Base-by-base conservation (phyloP, 208 protist genomes). In the Lotmaria passim region DNA sequence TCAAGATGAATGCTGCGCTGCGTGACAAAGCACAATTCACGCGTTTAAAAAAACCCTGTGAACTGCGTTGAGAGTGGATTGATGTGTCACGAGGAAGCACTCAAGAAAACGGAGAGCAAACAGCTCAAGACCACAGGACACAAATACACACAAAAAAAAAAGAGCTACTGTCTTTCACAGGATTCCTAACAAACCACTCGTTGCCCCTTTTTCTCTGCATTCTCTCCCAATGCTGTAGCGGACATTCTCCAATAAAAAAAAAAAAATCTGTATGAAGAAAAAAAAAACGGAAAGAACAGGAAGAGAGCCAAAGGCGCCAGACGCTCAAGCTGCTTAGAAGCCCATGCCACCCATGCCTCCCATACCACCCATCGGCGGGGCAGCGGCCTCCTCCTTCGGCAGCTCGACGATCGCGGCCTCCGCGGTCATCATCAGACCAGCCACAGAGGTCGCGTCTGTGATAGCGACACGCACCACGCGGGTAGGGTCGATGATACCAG, bases 401-500 rank as follows among this genome's bases (percentile, higher is more conserved):
- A 83, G 63, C 34, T 92, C 86, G 19, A 79, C 75, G 30, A 99
- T 83, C 59, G 97, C 94, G 44, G 82, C 84, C 76, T 75, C 56
- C 28, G 98, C 98, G 4, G 99, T 99, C 73, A 98, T 99, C 97
- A 99, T 98, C 26, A 99, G 87, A 28, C 97, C 95, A 6, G 98
- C 95, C 21, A 99, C 98, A 47, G 88, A 97, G 15, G 97, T 86
- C 34, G 98, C 97, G 71, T 99, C 98, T 33, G 90, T 80, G 36
- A 99, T 83, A 19, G 98, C 98, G n/a, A 98, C 98, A 52, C 93
- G 86, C 60, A 99, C 98, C 23, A 99, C 99, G 83, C 99, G 99
- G 46, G 97, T 96, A 61, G 99, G 99, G 88, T 99, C 99, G 79
- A 99, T 98, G 78, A 99, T 99, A 78, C 99, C 99, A 14, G 93